phyloP scores from a whole-genome alignment of 345 rosid genomes.

The Gossypium sturtianum region DNA sequence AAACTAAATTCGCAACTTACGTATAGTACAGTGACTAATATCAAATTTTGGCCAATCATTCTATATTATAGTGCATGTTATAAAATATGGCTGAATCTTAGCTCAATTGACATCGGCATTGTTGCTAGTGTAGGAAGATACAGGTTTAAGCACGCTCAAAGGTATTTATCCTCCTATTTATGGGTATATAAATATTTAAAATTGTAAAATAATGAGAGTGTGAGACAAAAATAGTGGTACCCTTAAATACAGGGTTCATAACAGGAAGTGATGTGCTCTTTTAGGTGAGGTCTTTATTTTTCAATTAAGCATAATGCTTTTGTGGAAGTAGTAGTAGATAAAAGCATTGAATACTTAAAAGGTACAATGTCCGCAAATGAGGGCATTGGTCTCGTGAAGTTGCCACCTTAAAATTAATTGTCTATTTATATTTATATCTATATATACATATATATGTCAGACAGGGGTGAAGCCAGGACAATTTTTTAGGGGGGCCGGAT shows the following conservation, averaged over 20 bases:
- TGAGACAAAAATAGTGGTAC: background rate
- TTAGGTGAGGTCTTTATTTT: background rate
- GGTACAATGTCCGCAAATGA: constrained; percentile 8
- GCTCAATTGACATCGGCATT: too few relatives aligned
- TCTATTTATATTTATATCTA: background rate
- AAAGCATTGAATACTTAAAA: constrained; percentile 18
- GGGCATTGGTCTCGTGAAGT: constrained; percentile 15
- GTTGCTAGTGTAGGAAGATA: accelerated
- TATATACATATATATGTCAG: too few relatives aligned
- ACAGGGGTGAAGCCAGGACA: too few relatives aligned
- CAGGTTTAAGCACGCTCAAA: accelerated
- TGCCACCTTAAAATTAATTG: background rate
- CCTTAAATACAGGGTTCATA: background rate
- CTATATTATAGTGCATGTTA: too few relatives aligned
- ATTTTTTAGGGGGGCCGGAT: too few relatives aligned
- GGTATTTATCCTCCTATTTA: too few relatives aligned
- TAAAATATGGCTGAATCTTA: too few relatives aligned
- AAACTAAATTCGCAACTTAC: too few relatives aligned
- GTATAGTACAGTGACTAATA: too few relatives aligned
- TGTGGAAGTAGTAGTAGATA: background rate
- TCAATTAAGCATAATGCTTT: background rate
- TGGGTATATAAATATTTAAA: too few relatives aligned
- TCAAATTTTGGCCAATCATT: too few relatives aligned
- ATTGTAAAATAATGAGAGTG: too few relatives aligned
- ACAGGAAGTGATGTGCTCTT: background rate